Base-by-base conservation (phyloP, 2,329 filamentous ascomycete genomes). In the Metarhizium brunneum region DNA sequence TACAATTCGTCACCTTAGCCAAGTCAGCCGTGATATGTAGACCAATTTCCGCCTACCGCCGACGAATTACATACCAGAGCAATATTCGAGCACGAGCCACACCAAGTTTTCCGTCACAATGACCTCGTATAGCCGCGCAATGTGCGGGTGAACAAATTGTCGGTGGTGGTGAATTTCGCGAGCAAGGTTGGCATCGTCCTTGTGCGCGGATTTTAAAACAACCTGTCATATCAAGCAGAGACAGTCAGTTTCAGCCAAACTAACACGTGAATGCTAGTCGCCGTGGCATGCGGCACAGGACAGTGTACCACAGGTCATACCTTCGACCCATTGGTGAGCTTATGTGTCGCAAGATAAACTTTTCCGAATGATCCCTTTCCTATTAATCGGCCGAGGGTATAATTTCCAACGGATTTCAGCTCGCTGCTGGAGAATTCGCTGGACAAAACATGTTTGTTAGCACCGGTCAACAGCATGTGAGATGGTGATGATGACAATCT, bases 301-400 rank as follows among this genome's bases (percentile, higher is more conserved):
- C 29, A 30, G 25, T 25, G 51, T 32, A 10, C 13, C 35, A 18
- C 11, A 30, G 38, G 30, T 47, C 60, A 43, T 55, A 92, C 91
- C 84, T 96, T 97, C 68, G 92, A 96, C 66, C 92, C 92, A 84
- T 96, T 96, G 66, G 90, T 97, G 71, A 99, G 90, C 72, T 96
- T 97, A 73, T 99, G 94, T 49, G 86, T 85, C 57, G 92, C 94
- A 57, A 99, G 80, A 71, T 99, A 99, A 66, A 99, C 94, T 74
- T 96, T 97, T 65, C 94, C 94, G 73, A 99, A 99, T 60, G 92
- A 96, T 56, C 94, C 94, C 69, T 97, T 99, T 62, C 94, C 94
- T 68, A 99, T 96, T 57, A 99, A 78, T 57, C 86, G 86, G 49
- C 94, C 94, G 56, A 99, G 81, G 40, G 86, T 86, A 72, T 99